These are phyloP conservation scores for Crithidia sp. DNA, from an alignment of 208 protist species.

Conservation along the genomic window DNA sequence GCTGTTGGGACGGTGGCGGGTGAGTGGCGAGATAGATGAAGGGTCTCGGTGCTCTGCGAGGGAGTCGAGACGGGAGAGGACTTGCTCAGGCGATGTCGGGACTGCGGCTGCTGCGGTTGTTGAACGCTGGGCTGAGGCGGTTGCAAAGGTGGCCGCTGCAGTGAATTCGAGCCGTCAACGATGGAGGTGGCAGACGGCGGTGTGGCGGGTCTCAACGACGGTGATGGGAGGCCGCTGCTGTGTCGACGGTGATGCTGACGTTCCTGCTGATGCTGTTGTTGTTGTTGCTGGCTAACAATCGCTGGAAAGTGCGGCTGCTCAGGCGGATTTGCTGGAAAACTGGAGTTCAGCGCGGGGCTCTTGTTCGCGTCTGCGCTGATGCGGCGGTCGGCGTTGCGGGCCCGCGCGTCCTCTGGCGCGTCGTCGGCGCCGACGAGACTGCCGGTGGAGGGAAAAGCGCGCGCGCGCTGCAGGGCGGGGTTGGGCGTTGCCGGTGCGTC, in stretches of 20 bases:
- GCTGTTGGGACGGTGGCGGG: not conserved
- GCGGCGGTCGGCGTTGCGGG: not conserved
- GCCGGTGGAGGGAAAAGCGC: not conserved
- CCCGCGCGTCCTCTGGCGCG: conserved; percentile 1
- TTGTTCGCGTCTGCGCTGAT: not conserved
- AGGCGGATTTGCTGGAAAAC: not conserved
- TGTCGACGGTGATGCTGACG: not conserved
- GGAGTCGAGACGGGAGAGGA: not conserved
- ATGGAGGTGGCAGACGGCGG: not conserved
- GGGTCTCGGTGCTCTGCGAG: conserved; percentile 1
- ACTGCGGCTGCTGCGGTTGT: not conserved
- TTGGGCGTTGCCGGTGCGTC: not conserved
- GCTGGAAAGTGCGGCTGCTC: not conserved
- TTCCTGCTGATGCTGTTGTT: not conserved
- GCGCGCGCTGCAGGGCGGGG: not conserved
- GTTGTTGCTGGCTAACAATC: not conserved
- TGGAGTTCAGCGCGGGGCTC: not conserved
- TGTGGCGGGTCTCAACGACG: not conserved
- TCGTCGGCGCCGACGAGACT: conserved; percentile 12
- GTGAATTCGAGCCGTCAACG: not conserved
- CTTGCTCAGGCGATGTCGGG: conserved; percentile 1
- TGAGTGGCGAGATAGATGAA: not conserved
- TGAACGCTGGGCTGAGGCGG: not conserved
- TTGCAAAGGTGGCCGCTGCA: not conserved
- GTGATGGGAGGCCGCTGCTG: not conserved